These are phyloP conservation scores for Floccularia luteovirens DNA, from an alignment of 768 basidiomycete genomes.

Conservation along the genomic window DNA sequence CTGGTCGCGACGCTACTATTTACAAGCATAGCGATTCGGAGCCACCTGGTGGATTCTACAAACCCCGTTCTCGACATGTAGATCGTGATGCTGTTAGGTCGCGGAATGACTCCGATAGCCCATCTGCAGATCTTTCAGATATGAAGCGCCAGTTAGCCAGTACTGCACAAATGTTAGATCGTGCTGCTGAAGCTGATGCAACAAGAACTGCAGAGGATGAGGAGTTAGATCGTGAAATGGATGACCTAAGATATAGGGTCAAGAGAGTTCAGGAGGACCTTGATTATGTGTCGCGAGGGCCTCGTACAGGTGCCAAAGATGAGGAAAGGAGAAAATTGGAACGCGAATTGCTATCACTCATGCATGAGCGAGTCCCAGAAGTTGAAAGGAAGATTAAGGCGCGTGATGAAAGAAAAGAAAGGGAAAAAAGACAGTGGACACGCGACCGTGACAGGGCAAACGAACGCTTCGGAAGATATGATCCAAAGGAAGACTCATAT, in stretches of 20 bases:
- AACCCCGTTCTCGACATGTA: constrained; percentile 74
- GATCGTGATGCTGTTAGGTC: constrained; percentile 78
- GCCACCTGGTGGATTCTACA: constrained; percentile 63
- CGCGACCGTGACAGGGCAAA: constrained; percentile 81
- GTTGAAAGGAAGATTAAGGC: constrained; percentile 81
- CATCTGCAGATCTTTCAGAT: constrained; percentile 68
- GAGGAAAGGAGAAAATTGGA: constrained; percentile 84
- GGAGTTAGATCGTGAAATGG: constrained; percentile 83
- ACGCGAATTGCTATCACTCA: constrained; percentile 74
- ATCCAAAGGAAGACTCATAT: constrained; percentile 39
- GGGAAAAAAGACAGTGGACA: constrained; percentile 73
- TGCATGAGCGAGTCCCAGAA: constrained; percentile 90
- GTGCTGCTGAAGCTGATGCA: constrained; percentile 54
- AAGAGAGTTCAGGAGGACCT: constrained; percentile 86
- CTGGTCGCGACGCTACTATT: constrained; percentile 79
- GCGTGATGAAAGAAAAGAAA: constrained; percentile 65
- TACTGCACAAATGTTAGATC: constrained; percentile 76
- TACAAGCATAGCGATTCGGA: constrained; percentile 76
- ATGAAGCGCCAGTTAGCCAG: constrained; percentile 79
- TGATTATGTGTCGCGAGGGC: constrained; percentile 75
- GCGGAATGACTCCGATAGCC: constrained; percentile 56
- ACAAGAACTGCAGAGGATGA: constrained; percentile 75
- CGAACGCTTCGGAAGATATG: constrained; percentile 67
- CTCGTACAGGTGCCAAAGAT: constrained; percentile 65
- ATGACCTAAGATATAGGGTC: constrained; percentile 79